Conservation (phyloP, 495 filamentous ascomycete species). For the Neurospora sublineolata region DNA sequence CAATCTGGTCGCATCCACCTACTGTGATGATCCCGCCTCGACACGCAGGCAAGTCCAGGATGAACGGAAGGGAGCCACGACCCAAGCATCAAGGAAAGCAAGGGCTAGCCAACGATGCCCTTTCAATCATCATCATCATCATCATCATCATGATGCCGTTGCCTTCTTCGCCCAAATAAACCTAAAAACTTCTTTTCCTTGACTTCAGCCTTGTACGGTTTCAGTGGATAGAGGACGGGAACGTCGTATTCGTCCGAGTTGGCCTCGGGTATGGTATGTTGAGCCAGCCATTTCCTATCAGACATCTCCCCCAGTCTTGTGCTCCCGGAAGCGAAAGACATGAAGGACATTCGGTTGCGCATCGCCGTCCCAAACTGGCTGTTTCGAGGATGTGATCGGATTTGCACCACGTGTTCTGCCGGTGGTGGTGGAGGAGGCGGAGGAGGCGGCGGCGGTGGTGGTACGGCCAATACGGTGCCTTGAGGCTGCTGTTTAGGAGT, state of each 20-base stretch:
- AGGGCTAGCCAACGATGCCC: not conserved
- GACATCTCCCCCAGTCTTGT: conserved; percentile 29
- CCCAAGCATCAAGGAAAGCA: not conserved
- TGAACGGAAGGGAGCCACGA: not conserved
- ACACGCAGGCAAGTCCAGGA: not conserved
- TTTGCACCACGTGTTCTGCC: not conserved
- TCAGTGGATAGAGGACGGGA: conserved; percentile 18
- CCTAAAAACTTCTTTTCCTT: conserved; percentile 20
- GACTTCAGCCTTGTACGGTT: conserved; percentile 18
- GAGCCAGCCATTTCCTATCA: conserved; percentile 15
- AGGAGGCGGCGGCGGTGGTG: not conserved
- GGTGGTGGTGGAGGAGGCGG: not conserved
- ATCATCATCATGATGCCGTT: not conserved
- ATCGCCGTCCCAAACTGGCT: not conserved
- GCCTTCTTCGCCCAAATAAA: conserved; percentile 13
- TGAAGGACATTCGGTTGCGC: conserved; percentile 18
- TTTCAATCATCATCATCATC: not conserved
- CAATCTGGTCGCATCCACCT: not conserved
- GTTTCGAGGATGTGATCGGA: not conserved
- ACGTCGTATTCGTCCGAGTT: conserved; percentile 20
- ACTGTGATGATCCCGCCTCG: not conserved
- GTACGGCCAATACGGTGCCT: not conserved
- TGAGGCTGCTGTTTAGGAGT: not conserved
- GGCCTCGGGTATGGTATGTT: conserved; percentile 2
- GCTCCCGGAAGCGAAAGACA: conserved; percentile 22